Evolutionary conservation across 139 green algal genomes (phyloP), one percentile per base, ranked within the genome.

Genomic region (Asterochloris sp.): DNA sequence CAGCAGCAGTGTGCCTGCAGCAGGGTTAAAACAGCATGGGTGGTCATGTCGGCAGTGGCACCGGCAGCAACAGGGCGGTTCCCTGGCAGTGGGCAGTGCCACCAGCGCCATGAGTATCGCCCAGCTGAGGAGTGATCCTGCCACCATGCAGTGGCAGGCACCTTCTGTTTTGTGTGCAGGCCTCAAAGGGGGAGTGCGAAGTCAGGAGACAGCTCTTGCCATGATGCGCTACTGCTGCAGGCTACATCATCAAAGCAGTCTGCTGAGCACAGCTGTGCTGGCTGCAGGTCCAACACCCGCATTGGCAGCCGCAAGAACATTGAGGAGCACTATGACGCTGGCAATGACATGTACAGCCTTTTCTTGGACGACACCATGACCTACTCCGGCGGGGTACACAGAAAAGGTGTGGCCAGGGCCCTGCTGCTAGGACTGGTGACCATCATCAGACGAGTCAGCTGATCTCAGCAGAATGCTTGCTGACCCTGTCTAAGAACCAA

Each of bases 361-460:
- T 99, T 99, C 87, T 87, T 99, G 82, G 96, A 99, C 78, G 74
- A 89, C n/a, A 94, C 87, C 63, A 96, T 99, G 92, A 98, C 95
- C 38, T 99, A 99, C 91, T 96, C 90, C 29, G 93, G 83, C 38
- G 96, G 87, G 78, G 93, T 98, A 21, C 89, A 94, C 79, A 78
- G 12, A 27, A n/a, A 63, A 69, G 54, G 54, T 80, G 75, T 24
- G 38, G 38, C 38, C 38, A 54, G 38, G 38, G 38, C 38, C 21
- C 66, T 54, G 38, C 66, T 73, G 66, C 19, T 21, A 9, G 66
- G 21, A 24, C 66, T 6, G 1, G 21, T 73, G 2, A 24, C 66
- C 66, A 12, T 21, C 8, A 9, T 21, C 66, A 24, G 2, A 9
- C 4, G 8, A 6, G 4, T 73, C 1, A 24, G 66, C 4, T 24